Evolutionary conservation across 305 asterid genomes (phyloP).

Genomic region (Solanum hybrid): DNA sequence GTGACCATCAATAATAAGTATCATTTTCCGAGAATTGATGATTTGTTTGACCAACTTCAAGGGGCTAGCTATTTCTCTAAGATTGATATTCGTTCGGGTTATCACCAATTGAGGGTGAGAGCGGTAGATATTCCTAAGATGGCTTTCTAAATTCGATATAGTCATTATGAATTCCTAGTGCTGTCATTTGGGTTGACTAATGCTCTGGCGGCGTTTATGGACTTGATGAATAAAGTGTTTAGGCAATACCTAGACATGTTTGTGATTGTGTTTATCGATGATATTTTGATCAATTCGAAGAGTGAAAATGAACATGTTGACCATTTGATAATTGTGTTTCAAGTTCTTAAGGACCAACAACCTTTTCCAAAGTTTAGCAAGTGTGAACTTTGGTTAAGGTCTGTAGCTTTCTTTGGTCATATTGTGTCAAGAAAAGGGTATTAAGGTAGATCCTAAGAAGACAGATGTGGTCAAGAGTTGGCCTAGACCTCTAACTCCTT

Average conservation of each 20-base stretch:
- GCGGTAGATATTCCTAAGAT: neutral
- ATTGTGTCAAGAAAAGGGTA: neutral
- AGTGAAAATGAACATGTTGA: neutral
- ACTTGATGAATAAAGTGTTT: neutral
- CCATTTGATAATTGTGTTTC: neutral
- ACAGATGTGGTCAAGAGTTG: neutral
- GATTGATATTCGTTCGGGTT: neutral
- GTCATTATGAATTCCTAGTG: neutral
- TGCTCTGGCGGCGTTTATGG: neutral
- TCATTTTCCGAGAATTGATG: neutral
- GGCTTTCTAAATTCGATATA: neutral
- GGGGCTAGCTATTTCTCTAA: neutral
- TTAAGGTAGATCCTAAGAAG: neutral
- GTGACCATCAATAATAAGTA: neutral
- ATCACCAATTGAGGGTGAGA: neutral
- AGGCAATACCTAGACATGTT: neutral
- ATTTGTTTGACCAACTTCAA: neutral
- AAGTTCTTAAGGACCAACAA: neutral
- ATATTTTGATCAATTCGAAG: no score
- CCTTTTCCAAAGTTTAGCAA: neutral
- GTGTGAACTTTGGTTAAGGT: neutral
- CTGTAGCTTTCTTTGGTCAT: neutral
- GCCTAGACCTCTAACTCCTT: neutral
- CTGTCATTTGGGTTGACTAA: neutral
- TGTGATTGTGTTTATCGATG: neutral